Base-by-base conservation (phyloP, 2,329 filamentous ascomycete species). In the Paraphaeosphaeria minitans region DNA sequence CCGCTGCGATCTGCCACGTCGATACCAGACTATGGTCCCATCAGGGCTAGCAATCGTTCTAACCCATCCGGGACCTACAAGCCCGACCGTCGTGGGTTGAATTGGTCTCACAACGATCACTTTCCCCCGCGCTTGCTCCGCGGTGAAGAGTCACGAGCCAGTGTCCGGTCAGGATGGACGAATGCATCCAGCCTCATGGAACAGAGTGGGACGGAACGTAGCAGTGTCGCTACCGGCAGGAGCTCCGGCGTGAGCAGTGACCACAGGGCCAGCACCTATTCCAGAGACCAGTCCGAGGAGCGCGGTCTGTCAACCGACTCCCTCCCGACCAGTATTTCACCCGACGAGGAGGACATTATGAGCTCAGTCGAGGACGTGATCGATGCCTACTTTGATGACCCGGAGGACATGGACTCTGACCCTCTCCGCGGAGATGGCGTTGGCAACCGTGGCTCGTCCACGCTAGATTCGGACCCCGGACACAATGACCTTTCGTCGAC, bases 141-240 rank as follows among this genome's bases (percentile, higher is more conserved):
- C 31, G 59, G 60, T 12, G 75, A 77, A 42, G 81, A 83, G 59
- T 73, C 83, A 24, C 81, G 87, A 24, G 82, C 84, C 14, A 89
- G 86, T 62, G 82, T 85, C 63, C 82, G 85, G 55, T 89, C 87
- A 3, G 83, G 81, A 27, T 77, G 86, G 72, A 89, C 87, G 3
- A 85, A 77, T 59, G 74, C 80, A 55, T 88, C 86, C 16, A 88
- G 85, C 68, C 77, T 82, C 42, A 77, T 84, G 52, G 84, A 84
- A 45, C 71, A 80, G 7, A 85, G 84, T 62, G 84, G 84, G n/a
- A 96, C 92, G 1, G 91, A 94, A 71, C 85, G 91, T 61, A 96
- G 91, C 75, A 97, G 93, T 71, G 83, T 95, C 51, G 75, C 89
- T 63, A 95, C 92, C 3, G 92, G 91, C 66, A 86, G 87, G 60